phyloP scores from a whole-genome alignment of 768 basidiomycete species.

The Kwoniella mangroviensis region DNA sequence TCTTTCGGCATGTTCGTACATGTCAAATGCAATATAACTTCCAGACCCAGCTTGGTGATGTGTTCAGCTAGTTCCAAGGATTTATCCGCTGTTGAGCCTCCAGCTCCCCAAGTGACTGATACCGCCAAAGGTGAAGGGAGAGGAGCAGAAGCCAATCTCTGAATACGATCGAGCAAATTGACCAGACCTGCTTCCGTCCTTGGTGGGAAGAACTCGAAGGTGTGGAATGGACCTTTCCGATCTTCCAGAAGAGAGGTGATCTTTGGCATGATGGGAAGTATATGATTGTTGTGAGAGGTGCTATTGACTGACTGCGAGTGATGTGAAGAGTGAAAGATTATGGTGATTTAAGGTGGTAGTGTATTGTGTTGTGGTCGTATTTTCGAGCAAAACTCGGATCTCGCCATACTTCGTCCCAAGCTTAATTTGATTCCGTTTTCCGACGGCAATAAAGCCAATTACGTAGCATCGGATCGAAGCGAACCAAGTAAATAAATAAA shows the following conservation, averaged over 20 bases:
- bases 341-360: background rate
- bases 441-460: background rate
- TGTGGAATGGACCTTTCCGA: conserved; percentile 72
- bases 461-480: background rate
- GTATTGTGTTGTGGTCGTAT: background rate
- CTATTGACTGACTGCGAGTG: background rate
- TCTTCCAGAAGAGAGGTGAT: conserved; percentile 70
- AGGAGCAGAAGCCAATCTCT: conserved; percentile 71
- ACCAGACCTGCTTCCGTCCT: conserved; percentile 85
- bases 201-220: conserved; percentile 97
- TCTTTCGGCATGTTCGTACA: conserved; percentile 58
- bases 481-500: background rate
- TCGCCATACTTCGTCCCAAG: background rate
- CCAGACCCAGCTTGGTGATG: conserved; percentile 49
- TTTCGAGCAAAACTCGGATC: background rate
- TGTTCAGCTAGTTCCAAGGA: conserved; percentile 79
- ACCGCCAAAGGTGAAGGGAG: conserved; percentile 73
- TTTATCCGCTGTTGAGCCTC: conserved; percentile 85
- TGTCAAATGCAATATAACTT: conserved; percentile 57
- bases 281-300: no score
- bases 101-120: conserved; percentile 97
- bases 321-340: background rate
- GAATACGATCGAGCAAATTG: conserved; percentile 85
- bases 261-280: conserved; percentile 27
- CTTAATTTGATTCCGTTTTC: conserved; percentile 7